Percentiles rank a stretch among this genome's conserved stretches.
phyloP scores from a whole-genome alignment of 495 filamentous ascomycete genomes.

The Lepraria neglecta region DNA sequence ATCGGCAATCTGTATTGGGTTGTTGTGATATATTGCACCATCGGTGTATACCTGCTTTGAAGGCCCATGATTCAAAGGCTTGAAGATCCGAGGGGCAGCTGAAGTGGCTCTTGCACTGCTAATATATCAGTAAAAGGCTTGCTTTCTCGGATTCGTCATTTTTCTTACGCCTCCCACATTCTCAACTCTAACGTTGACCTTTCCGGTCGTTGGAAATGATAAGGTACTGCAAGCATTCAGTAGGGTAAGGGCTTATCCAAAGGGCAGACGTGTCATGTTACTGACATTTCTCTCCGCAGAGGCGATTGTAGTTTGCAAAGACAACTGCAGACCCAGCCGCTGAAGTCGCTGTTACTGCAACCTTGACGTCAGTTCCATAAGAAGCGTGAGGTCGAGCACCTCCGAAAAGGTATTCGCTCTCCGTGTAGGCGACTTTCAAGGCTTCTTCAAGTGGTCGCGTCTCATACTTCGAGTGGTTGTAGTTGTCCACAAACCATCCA shows the following conservation, averaged over 20 bases:
- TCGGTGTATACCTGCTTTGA: conserved; percentile 40
- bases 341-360: conserved; percentile 44
- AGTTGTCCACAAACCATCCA: conserved; percentile 32
- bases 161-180: conserved; percentile 48
- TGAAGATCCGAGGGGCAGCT: conserved; percentile 45
- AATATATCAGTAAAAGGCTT: conserved; percentile 17
- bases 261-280: neutral
- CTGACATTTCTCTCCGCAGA: conserved; percentile 15
- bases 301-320: conserved; percentile 48
- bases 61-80: conserved; percentile 37
- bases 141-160: neutral
- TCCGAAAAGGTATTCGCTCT: conserved; percentile 38
- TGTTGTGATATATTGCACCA: conserved; percentile 42
- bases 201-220: conserved; percentile 43
- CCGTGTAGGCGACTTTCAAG: conserved; percentile 31
- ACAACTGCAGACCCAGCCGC: conserved; percentile 37
- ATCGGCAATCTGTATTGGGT: conserved; percentile 43
- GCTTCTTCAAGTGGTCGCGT: conserved; percentile 36
- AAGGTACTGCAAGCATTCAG: conserved; percentile 21
- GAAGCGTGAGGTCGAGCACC: conserved; percentile 28
- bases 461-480: conserved; percentile 40
- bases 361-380: conserved; percentile 32
- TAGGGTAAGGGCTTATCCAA: neutral
- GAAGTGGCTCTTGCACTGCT: conserved; percentile 42
- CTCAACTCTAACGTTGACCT: conserved; percentile 39